phyloP scores from a whole-genome alignment of 345 rosid genomes.

The Excoecaria agallocha region DNA sequence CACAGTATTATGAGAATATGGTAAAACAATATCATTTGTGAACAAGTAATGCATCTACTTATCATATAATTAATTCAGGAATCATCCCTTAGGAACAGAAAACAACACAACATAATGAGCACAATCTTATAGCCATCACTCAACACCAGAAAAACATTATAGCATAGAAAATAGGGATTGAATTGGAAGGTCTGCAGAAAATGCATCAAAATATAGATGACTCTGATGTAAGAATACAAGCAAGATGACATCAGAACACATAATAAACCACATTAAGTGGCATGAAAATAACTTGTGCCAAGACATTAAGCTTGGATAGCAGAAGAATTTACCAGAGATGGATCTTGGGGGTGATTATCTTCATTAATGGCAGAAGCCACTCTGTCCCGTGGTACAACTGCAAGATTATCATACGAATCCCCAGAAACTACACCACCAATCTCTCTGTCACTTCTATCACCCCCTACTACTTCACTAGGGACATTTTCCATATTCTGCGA shows the following conservation, averaged over 20 bases:
- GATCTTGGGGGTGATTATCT: conserved; percentile 18
- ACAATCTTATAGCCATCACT: neutral
- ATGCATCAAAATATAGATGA: neutral
- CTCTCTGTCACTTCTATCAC: neutral
- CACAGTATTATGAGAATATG: neutral
- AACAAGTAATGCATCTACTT: no score
- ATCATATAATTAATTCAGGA: no score
- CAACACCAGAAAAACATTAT: neutral
- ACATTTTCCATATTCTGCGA: neutral
- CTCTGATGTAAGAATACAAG: neutral
- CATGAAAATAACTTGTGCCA: conserved; percentile 4
- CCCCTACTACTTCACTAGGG: neutral
- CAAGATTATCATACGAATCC: no score
- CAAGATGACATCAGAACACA: neutral
- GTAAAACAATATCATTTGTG: neutral
- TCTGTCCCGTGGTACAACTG: no score
- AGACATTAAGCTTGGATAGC: conserved; percentile 8
- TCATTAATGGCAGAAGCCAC: neutral
- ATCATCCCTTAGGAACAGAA: neutral
- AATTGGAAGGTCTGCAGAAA: neutral
- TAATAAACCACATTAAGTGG: conserved; percentile 22
- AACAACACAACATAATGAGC: neutral
- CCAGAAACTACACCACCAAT: neutral
- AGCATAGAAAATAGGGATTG: neutral
- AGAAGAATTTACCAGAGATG: conserved; percentile 5